Evolutionary conservation across 192 early-diverging fungal genomes (phyloP).

Genomic region (Bifiguratus adelaidae): DNA sequence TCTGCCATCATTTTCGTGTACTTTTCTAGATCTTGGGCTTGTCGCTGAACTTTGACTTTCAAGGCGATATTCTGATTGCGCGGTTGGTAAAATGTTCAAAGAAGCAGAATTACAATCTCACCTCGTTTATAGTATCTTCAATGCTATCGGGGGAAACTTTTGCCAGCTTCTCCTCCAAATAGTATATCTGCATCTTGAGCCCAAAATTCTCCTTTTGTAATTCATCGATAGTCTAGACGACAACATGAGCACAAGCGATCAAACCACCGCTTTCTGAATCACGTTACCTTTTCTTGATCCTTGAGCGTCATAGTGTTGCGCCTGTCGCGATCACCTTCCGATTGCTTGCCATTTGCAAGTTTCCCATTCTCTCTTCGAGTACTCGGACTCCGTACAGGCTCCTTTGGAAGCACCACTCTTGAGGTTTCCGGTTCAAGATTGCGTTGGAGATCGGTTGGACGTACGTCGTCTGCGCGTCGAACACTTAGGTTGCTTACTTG

Average conservation of each 20-base stretch:
- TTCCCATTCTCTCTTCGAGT: too few species aligned
- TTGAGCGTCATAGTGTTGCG: constrained; percentile 30
- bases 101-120: constrained; percentile 4
- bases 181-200: constrained; percentile 42
- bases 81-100: not conserved
- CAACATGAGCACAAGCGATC: not conserved
- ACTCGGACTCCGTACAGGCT: too few species aligned
- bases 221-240: constrained; percentile 34
- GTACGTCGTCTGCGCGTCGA: too few species aligned
- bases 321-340: constrained; percentile 4
- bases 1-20: constrained; percentile 33
- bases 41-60: constrained; percentile 30
- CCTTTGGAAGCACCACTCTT: too few species aligned
- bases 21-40: constrained; percentile 29
- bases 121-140: constrained; percentile 40
- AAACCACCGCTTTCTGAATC: not conserved
- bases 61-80: constrained; percentile 33
- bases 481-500: too few species aligned
- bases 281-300: constrained; percentile 34
- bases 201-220: constrained; percentile 42
- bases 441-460: too few species aligned
- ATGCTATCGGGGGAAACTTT: constrained; percentile 41
- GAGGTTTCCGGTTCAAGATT: too few species aligned
- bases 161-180: constrained; percentile 32
- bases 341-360: too few species aligned